phyloP scores from a whole-genome alignment of 768 basidiomycete genomes.

The Serendipita vermifera region DNA sequence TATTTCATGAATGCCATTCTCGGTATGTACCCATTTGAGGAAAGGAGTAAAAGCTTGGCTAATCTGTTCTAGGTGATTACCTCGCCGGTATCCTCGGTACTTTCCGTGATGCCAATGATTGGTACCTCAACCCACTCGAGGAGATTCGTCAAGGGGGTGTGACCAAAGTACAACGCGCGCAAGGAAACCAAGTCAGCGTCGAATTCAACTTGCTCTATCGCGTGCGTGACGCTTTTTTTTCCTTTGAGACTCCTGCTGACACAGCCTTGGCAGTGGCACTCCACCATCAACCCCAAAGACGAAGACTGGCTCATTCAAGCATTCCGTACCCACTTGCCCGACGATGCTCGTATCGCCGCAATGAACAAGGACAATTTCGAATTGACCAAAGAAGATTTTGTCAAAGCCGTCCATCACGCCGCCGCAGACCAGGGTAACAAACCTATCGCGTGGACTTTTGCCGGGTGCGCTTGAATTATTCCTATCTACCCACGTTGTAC shows the following conservation, averaged over 20 bases:
- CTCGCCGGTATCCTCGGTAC: conserved; percentile 63
- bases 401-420: background rate
- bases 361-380: background rate
- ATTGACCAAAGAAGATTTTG: background rate
- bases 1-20: conserved; percentile 16
- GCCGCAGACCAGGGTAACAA: too few relatives aligned
- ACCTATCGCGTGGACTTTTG: too few relatives aligned
- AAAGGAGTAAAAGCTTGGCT: background rate
- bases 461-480: too few relatives aligned
- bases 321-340: conserved; percentile 41
- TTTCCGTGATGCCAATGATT: conserved; percentile 45
- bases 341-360: conserved; percentile 22
- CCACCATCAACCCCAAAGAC: conserved; percentile 44
- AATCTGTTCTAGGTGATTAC: conserved; percentile 51
- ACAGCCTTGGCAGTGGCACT: conserved; percentile 39
- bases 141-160: conserved; percentile 47
- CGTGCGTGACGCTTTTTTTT: conserved; percentile 14
- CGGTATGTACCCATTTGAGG: too few relatives aligned
- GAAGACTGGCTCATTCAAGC: conserved; percentile 42
- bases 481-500: too few relatives aligned
- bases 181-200: conserved; percentile 62
- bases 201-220: conserved; percentile 75
- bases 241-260: conserved; percentile 15
- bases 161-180: conserved; percentile 54
- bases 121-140: conserved; percentile 58